These are phyloP conservation scores for Mycena crocata DNA, from an alignment of 768 basidiomycete genomes.

Conservation along the genomic window DNA sequence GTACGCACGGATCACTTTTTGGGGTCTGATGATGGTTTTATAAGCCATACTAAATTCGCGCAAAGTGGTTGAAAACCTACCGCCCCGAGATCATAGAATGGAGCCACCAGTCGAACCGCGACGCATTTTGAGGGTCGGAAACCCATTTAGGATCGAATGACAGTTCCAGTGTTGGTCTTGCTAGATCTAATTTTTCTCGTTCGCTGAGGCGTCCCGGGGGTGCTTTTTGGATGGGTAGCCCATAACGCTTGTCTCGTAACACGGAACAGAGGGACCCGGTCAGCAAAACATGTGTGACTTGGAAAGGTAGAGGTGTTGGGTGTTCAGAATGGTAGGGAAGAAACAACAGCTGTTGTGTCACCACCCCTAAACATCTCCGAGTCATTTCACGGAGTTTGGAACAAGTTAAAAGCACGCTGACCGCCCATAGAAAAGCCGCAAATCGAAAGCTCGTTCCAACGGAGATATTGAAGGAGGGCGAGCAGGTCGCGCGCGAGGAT, in stretches of 20 bases:
- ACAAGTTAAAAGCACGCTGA: slow-evolving; percentile 21
- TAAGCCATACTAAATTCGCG: neutral
- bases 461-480: slow-evolving; percentile 49
- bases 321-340: slow-evolving; percentile 51
- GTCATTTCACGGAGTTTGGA: neutral
- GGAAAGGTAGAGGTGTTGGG: slow-evolving; percentile 52
- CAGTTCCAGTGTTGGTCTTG: slow-evolving; percentile 41
- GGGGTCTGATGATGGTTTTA: slow-evolving; percentile 36
- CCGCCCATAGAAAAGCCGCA: slow-evolving; percentile 68
- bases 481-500: slow-evolving; percentile 58
- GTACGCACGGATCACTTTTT: slow-evolving; percentile 44
- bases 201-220: slow-evolving; percentile 35
- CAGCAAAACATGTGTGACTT: slow-evolving; percentile 54
- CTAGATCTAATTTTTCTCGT: slow-evolving; percentile 46
- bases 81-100: slow-evolving; percentile 38
- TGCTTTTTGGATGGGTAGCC: slow-evolving; percentile 34
- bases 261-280: slow-evolving; percentile 44
- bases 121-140: slow-evolving; percentile 41
- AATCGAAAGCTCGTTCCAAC: slow-evolving; percentile 56
- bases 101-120: slow-evolving; percentile 41
- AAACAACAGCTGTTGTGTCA: slow-evolving; percentile 58
- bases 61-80: slow-evolving; percentile 16
- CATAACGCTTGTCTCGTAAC: slow-evolving; percentile 39
- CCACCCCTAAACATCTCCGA: slow-evolving; percentile 44
- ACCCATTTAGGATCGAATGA: slow-evolving; percentile 52